Base-by-base conservation (phyloP, 768 basidiomycete genomes). In the Suillus brevipes region DNA sequence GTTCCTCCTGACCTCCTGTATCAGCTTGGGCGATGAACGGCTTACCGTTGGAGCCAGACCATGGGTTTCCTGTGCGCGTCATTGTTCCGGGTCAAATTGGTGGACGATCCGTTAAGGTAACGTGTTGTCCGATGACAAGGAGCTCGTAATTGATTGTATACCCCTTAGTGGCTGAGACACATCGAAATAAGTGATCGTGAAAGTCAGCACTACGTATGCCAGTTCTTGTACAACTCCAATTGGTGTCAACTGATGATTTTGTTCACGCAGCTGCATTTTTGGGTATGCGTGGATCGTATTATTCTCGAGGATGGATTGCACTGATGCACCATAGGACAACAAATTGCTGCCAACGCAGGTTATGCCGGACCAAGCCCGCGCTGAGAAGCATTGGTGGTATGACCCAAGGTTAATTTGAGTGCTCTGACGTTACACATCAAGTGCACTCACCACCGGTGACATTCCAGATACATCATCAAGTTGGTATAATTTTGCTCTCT, bases 41-140 rank as follows among this genome's bases (percentile, higher is more conserved):
- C 2, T 72, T 82, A 28, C 80, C 82, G 68, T 72, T 89, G 9
- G 81, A 82, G 55, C 86, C 87, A 6, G 88, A 89, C 67, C 88
- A 90, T 65, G 88, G 88, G 13, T 87, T 81, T 67, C 88, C 88
- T 0, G 69, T 89, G n/a, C 80, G 88, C n/a, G 72, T 88, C 6
- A 78, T 89, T 65, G 79, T 89, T 0, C 87, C 88, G 0, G 85
- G 85, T 5, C 83, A 87, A 62, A 88, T 89, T 52, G 88, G 88
- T 31, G 88, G 86, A 5, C 77, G 85, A 34, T 82, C 81, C 34
- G 84, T 87, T n/a, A 79, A 76, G 74, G 68, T 75, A 65, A 16
- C 14, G 16, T 37, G 7, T n/a, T 38, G 20, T 52, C 34, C 61
- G 23, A 43, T 37, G 40, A 38, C 52, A 8, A 50, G 37, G 23